Percentiles rank a stretch among this genome's conserved stretches.
These are phyloP conservation scores for Aureobasidium lini DNA, from an alignment of 2,329 filamentous ascomycete genomes.

Conservation along the genomic window DNA sequence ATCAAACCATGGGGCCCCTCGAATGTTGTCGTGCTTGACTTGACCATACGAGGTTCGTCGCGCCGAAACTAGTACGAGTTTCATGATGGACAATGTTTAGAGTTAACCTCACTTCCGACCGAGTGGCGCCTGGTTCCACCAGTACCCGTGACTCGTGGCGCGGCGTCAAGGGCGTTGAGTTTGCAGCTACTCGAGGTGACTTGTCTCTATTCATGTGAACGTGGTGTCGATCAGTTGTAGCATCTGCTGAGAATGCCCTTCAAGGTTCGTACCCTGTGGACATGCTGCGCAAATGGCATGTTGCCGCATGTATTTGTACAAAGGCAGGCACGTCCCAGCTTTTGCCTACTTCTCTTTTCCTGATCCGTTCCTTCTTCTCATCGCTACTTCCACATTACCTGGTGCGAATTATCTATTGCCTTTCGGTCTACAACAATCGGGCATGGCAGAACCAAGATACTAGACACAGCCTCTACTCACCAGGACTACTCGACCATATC, in stretches of 20 bases:
- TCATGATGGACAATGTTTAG: neutral
- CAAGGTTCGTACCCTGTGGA: neutral
- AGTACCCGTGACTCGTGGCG: neutral
- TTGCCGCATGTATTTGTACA: neutral
- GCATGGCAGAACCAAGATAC: neutral
- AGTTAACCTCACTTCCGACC: neutral
- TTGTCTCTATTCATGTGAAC: neutral
- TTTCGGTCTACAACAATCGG: neutral
- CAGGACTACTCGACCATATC: neutral
- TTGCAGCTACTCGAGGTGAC: neutral
- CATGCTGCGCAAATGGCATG: neutral
- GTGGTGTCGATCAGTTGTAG: neutral
- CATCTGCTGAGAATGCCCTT: neutral
- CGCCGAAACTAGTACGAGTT: conserved; percentile 1
- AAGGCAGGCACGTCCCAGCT: neutral
- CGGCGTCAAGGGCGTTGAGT: neutral
- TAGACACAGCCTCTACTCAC: neutral
- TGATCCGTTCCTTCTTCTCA: neutral
- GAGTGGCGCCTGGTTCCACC: neutral
- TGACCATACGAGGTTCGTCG: neutral
- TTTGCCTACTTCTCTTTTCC: neutral
- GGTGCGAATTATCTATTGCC: neutral
- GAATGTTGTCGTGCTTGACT: neutral
- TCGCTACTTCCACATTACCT: neutral
- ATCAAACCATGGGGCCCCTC: neutral